Evolutionary conservation across 805 yeast genomes (phyloP), one percentile per base, ranked within the genome.

Genomic region (Pichia paraexigua): DNA sequence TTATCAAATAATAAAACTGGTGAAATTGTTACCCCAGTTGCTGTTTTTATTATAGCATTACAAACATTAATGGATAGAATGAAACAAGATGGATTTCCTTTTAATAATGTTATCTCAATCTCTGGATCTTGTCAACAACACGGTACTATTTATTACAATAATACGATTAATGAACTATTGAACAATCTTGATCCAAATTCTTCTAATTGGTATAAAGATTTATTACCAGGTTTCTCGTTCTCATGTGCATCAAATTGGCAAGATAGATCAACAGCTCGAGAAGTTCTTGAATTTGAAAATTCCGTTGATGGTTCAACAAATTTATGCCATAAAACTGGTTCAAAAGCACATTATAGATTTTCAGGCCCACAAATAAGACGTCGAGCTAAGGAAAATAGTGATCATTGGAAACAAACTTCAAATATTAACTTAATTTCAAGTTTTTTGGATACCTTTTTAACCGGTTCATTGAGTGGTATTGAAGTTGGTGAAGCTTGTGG

Each of bases 401-500:
- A 73, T 2, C 66, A 69, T 4, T 90, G 86, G 66, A 63, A 64
- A 9, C 63, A 74, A 2, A 86, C 96, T 1, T 61, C 63, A 20
- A 69, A 85, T 50, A 85, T 91, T 40, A 77, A 90, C 0, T 69
- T 91, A 45, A 89, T 90, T 1, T 87, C 96, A 1, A 81, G 85
- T 50, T 90, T 90, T 61, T 69, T 89, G 32, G 82, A 92, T 7
- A 78, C 88, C 28, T 70, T 91, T 13, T 72, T 91, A 30, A 67
- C 82, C 42, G 95, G 95, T 11, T 60, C 72, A 50, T 71, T 86
- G 43, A 74, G 84, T 3, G 74, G 77, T 3, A 70, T 88, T 51
- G 97, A 90, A 58, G 83, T 84, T 59, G 81, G 88, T 15, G 97
- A 91, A 67, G 95, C 87, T 2, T 88, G 97, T 69, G 97, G 97